Base-by-base conservation (phyloP, 1,284 basidiomycete species). In the Naganishia sp. region DNA sequence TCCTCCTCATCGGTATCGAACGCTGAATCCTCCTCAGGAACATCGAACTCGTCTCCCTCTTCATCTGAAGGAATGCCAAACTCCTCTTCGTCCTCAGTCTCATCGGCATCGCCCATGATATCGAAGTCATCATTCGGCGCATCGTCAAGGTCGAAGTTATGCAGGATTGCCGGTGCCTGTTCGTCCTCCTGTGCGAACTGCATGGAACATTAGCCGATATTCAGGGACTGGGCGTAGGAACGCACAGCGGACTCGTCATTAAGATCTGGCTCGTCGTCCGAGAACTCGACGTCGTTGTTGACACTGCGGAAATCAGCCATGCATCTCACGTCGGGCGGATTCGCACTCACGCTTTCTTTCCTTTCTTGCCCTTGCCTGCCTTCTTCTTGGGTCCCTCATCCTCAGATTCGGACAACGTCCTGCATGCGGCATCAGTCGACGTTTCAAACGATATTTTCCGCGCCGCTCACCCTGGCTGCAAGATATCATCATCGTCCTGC, bases 241-340 rank as follows among this genome's bases (percentile, higher is more conserved):
- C 53, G 28, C 41, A 63, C 58, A n/a, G 67, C 42, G 60, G 60
- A 51, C 42, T 65, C 66, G 60, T 69, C 71, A 53, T 80, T 78
- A 32, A 83, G 82, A 3, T 85, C 77, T 6, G 75, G 74, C 31
- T 81, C 87, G 15, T 85, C 85, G 69, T 90, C 88, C 1, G 75
- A 76, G 70, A 82, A 81, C 43, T 88, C 86, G 60, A 92, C 85
- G 73, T 90, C 86, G 77, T 88, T 85, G 2, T 74, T 75, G 51
- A 23, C 9, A 28, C 10, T 23, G 18, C 25, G 21, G 3, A 13
- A 18, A 55, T 46, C 52, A 54, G 32, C n/a, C 25, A 21, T 18
- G 6, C 21, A 15, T 23, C 18, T n/a, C 50, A n/a, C 21, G 15
- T 21, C 41, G 3, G 21, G 18, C 43, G 10, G 17, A 11, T 23